A percentile compares a stretch with the other conserved stretches of the same genome.
phyloP scores from a whole-genome alignment of 2,329 filamentous ascomycete genomes.

The Drechslerella dactyloides region DNA sequence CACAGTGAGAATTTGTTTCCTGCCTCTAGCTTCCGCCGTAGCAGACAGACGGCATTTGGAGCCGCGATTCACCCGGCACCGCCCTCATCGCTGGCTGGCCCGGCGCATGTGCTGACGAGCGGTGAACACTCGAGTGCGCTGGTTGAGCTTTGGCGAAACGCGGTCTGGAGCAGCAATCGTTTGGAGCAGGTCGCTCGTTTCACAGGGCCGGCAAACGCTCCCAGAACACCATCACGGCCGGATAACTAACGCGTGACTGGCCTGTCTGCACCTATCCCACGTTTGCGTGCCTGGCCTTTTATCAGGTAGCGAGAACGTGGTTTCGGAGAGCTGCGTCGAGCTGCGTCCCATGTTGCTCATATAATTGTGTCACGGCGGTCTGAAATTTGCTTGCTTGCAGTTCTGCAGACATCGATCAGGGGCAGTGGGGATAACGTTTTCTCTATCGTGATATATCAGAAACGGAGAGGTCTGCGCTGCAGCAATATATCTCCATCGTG shows the following conservation, averaged over 20 bases:
- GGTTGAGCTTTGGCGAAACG: slow-evolving; percentile 39
- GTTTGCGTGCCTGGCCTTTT: not conserved
- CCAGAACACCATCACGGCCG: not conserved
- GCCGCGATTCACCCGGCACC: slow-evolving; percentile 4
- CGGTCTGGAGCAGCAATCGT: slow-evolving; percentile 44
- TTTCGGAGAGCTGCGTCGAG: slow-evolving; percentile 16
- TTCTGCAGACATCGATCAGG: not conserved
- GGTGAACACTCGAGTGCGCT: too few relatives aligned
- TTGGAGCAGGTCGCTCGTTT: slow-evolving; percentile 44
- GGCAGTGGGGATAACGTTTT: slow-evolving; percentile 2
- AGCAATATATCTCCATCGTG: slow-evolving; percentile 16
- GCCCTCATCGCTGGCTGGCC: too few relatives aligned
- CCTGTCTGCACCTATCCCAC: not conserved
- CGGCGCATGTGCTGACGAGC: too few relatives aligned
- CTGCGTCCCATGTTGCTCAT: not conserved
- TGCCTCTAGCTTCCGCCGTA: slow-evolving; percentile 12
- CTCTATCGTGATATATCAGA: slow-evolving; percentile 33
- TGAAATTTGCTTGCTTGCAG: too few relatives aligned
- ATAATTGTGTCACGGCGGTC: too few relatives aligned
- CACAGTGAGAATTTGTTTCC: slow-evolving; percentile 28
- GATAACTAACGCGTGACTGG: not conserved
- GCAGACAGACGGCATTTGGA: slow-evolving; percentile 1
- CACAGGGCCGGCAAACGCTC: not conserved
- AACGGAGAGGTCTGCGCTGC: slow-evolving; percentile 17
- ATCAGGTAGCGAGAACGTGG: slow-evolving; percentile 12